Conservation (phyloP, 257 asterid genomes). For the Asclepias syriaca region DNA sequence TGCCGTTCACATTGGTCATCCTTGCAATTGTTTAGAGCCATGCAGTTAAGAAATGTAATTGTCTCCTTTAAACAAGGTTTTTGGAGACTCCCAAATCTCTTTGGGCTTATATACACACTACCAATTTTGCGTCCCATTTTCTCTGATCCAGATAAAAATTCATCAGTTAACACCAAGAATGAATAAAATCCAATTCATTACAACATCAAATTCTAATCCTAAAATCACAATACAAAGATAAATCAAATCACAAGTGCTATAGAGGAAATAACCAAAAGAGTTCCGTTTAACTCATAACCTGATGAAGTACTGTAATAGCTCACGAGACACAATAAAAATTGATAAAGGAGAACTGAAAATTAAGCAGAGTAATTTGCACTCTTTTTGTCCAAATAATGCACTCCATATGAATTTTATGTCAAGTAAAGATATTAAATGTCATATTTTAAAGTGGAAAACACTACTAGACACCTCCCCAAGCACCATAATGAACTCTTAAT, state of each 20-base stretch:
- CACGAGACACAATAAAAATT: not conserved
- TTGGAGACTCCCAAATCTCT: slow-evolving; percentile 68
- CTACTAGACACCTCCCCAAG: not conserved
- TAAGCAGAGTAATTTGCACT: not conserved
- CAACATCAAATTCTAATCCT: not conserved
- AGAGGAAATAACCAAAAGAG: not conserved
- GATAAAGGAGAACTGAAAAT: not conserved
- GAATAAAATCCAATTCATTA: not conserved
- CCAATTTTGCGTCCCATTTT: slow-evolving; percentile 84
- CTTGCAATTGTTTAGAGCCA: slow-evolving; percentile 66
- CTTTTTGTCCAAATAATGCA: not conserved
- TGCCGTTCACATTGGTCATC: slow-evolving; percentile 67
- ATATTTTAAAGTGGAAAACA: not conserved
- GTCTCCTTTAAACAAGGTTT: slow-evolving; percentile 90
- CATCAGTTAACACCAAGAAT: not conserved
- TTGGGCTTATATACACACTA: slow-evolving; percentile 59
- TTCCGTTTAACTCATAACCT: not conserved
- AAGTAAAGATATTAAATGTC: not conserved
- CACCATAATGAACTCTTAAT: not conserved
- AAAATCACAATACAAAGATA: not conserved
- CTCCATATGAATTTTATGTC: not conserved
- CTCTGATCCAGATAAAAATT: slow-evolving; percentile 21
- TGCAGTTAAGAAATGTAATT: slow-evolving; percentile 67
- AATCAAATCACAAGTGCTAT: not conserved
- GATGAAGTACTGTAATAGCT: not conserved